phyloP scores from a whole-genome alignment of 2,329 filamentous ascomycete species.

The Exophiala oligosperma region DNA sequence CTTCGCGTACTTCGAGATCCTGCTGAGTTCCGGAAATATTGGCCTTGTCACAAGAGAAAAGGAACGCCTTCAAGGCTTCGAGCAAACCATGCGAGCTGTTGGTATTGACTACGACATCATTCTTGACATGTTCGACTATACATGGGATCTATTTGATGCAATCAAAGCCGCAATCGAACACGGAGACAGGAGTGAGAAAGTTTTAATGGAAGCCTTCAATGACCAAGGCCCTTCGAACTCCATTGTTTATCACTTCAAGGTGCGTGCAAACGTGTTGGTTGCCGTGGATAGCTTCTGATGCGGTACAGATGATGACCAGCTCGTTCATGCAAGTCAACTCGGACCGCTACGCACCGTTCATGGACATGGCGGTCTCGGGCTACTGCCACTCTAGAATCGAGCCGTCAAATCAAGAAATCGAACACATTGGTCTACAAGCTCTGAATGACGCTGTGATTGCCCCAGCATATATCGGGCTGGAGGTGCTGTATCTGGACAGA shows the following conservation, averaged over 20 bases:
- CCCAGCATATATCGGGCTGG: conserved; percentile 74
- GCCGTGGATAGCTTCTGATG: conserved; percentile 13
- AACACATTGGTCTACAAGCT: conserved; percentile 79
- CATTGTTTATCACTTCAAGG: conserved; percentile 81
- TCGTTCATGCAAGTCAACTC: conserved; percentile 79
- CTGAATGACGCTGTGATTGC: conserved; percentile 78
- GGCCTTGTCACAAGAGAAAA: conserved; percentile 69
- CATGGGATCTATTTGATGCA: conserved; percentile 65
- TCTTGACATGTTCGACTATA: conserved; percentile 81
- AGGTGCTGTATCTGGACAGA: conserved; percentile 88
- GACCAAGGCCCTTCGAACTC: conserved; percentile 64
- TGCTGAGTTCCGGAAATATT: conserved; percentile 67
- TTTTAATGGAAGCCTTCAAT: conserved; percentile 73
- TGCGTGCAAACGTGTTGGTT: conserved; percentile 36
- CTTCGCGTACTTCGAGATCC: conserved; percentile 88
- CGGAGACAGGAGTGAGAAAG: conserved; percentile 56
- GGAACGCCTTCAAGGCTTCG: conserved; percentile 69
- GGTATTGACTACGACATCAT: conserved; percentile 70
- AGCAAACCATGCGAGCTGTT: conserved; percentile 66
- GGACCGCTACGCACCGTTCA: conserved; percentile 69
- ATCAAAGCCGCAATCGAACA: conserved; percentile 59
- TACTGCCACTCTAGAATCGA: conserved; percentile 74
- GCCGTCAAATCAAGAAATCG: conserved; percentile 77
- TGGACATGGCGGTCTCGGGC: conserved; percentile 63
- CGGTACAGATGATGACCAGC: conserved; percentile 71